phyloP scores from a whole-genome alignment of 108 stramenopile genomes.

The Seminavis robusta region DNA sequence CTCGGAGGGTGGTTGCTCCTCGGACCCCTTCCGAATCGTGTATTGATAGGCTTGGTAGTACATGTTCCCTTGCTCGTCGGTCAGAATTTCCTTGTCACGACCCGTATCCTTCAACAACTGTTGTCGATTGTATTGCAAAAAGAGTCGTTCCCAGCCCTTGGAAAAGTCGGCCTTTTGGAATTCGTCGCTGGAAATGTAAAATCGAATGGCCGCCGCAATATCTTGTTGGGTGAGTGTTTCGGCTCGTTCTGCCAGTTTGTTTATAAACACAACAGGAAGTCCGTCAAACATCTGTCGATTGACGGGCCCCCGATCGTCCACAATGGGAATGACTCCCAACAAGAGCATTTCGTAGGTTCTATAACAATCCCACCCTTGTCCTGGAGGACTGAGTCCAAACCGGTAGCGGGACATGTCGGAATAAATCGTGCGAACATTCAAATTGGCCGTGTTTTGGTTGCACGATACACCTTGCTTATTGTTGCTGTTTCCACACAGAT shows the following conservation, averaged over 20 bases:
- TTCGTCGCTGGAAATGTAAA: too few species aligned
- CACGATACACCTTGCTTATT: too few species aligned
- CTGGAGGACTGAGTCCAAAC: slow-evolving; percentile 12
- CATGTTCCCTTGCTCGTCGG: too few species aligned
- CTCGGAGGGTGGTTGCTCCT: too few species aligned
- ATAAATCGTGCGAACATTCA: neutral
- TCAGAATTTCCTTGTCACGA: slow-evolving; percentile 5
- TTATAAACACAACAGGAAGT: neutral
- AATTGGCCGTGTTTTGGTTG: too few species aligned
- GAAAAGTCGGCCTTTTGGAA: neutral
- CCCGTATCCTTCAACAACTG: neutral
- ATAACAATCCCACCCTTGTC: slow-evolving; percentile 12
- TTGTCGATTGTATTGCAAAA: slow-evolving; percentile 6
- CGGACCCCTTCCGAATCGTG: too few species aligned
- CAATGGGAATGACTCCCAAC: slow-evolving; percentile 20
- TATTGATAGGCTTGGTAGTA: too few species aligned
- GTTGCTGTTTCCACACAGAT: too few species aligned
- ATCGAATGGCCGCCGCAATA: too few species aligned
- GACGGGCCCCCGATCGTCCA: neutral
- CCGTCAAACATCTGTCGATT: slow-evolving; percentile 1
- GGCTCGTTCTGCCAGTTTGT: neutral
- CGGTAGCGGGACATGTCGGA: neutral
- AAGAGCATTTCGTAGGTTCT: slow-evolving; percentile 11
- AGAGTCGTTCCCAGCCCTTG: slow-evolving; percentile 8
- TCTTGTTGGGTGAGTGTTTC: too few species aligned